A percentile compares a stretch with the other conserved stretches of the same genome.
phyloP scores from a whole-genome alignment of 176 grass and related monocot genomes.

The Cenchrus purpureus region DNA sequence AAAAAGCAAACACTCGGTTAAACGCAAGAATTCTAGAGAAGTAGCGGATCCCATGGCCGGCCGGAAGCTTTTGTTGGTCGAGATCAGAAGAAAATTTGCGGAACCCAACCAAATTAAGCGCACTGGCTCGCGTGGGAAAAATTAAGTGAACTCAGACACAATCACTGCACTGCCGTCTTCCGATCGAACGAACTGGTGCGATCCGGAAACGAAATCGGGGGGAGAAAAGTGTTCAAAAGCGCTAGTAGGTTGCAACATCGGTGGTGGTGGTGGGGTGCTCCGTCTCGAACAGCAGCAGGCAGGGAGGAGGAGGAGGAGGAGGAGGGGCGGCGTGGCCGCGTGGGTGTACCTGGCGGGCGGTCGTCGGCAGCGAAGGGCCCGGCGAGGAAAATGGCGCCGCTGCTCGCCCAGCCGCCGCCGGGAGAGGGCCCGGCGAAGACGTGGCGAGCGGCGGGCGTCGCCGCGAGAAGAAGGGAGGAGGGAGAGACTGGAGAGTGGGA shows the following conservation, averaged over 20 bases:
- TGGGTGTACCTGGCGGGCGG: no score
- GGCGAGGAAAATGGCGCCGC: no score
- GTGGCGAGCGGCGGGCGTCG: no score
- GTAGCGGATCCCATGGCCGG: not conserved
- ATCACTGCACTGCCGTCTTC: not conserved
- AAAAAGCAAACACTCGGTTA: not conserved
- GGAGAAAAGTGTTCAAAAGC: not conserved
- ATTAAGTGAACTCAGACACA: not conserved
- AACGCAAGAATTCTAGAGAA: not conserved
- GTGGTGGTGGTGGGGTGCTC: no score
- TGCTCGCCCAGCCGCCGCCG: no score
- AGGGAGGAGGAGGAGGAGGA: no score
- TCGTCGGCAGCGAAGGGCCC: no score
- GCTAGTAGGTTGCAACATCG: not conserved
- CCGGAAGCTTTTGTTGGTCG: not conserved
- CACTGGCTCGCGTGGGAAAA: not conserved
- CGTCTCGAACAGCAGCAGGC: no score
- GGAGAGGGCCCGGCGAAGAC: no score
- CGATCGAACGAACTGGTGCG: not conserved
- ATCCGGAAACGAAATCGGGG: not conserved
- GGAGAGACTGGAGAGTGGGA: no score
- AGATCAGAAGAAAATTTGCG: not conserved
- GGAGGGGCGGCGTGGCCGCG: no score
- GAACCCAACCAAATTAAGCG: slow-evolving; percentile 1
- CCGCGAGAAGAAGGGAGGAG: no score